These are phyloP conservation scores for Cucurbita moschata DNA, from an alignment of 306 rosid genomes.

Conservation along the genomic window DNA sequence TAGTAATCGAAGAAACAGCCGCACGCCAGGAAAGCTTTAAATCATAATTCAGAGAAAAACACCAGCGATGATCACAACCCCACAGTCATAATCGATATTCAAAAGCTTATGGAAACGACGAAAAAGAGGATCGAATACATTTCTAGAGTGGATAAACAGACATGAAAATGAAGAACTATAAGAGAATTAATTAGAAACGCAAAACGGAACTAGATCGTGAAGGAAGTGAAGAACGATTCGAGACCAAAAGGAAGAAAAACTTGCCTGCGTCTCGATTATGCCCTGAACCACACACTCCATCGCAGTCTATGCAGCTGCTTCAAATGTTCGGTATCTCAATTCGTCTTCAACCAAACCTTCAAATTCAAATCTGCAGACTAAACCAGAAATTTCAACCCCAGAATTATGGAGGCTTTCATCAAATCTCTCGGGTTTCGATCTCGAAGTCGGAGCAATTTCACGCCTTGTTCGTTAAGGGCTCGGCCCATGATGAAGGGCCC, in stretches of 20 bases:
- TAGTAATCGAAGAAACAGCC: neutral
- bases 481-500: neutral
- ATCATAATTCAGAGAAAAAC: neutral
- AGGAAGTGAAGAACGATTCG: neutral
- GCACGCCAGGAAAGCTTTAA: neutral
- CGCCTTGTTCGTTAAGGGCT: neutral
- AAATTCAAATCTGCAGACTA: neutral
- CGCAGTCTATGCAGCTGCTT: neutral
- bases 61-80: neutral
- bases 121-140: neutral
- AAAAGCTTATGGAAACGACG: neutral
- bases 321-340: neutral
- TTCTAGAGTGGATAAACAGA: neutral
- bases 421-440: neutral
- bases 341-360: neutral
- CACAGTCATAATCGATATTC: neutral
- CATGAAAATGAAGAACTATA: neutral
- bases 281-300: constrained; percentile 98
- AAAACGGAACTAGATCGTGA: neutral
- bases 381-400: neutral
- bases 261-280: constrained; percentile 78
- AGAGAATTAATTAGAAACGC: neutral
- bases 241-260: neutral
- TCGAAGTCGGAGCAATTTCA: neutral
- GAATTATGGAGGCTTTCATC: neutral